phyloP scores from a whole-genome alignment of 2,329 filamentous ascomycete genomes.

The Fusarium sp. region DNA sequence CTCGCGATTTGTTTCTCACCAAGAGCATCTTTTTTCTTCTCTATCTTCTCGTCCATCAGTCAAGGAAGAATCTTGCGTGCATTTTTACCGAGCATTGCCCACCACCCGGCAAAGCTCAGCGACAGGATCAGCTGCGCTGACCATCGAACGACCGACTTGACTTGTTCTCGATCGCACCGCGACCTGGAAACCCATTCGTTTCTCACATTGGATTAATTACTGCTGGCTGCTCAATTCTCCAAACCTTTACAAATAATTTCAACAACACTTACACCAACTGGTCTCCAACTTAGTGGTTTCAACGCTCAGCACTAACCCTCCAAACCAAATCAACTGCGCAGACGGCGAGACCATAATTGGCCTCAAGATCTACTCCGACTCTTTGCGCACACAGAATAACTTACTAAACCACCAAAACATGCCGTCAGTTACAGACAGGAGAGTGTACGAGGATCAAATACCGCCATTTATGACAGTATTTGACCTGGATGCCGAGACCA shows the following conservation, averaged over 20 bases:
- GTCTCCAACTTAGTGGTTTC: constrained; percentile 35
- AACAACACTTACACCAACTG: constrained; percentile 37
- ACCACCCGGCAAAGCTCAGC: constrained; percentile 33
- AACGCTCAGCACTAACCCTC: constrained; percentile 13
- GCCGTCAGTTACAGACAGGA: constrained; percentile 71
- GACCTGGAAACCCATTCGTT: constrained; percentile 43
- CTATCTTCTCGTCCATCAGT: constrained; percentile 17
- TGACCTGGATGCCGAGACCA: constrained; percentile 69
- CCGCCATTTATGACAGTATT: constrained; percentile 82
- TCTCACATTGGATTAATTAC: constrained; percentile 19
- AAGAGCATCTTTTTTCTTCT: constrained; percentile 9
- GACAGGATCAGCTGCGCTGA: constrained; percentile 49
- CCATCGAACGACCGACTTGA: constrained; percentile 42
- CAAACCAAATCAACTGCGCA: constrained; percentile 7
- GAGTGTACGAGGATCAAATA: constrained; percentile 76
- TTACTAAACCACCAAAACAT: constrained; percentile 55
- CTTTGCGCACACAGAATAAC: constrained; percentile 7
- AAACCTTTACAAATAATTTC: constrained; percentile 39
- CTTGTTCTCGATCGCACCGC: constrained; percentile 36
- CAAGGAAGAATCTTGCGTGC: constrained; percentile 20
- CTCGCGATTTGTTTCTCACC: constrained; percentile 15
- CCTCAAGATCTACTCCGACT: constrained; percentile 1
- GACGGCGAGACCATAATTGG: constrained; percentile 12
- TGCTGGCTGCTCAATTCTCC: constrained; percentile 22
- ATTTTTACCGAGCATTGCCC: constrained; percentile 31